Conservation (phyloP, 2,329 filamentous ascomycete species). For the Penicillium polonicum region DNA sequence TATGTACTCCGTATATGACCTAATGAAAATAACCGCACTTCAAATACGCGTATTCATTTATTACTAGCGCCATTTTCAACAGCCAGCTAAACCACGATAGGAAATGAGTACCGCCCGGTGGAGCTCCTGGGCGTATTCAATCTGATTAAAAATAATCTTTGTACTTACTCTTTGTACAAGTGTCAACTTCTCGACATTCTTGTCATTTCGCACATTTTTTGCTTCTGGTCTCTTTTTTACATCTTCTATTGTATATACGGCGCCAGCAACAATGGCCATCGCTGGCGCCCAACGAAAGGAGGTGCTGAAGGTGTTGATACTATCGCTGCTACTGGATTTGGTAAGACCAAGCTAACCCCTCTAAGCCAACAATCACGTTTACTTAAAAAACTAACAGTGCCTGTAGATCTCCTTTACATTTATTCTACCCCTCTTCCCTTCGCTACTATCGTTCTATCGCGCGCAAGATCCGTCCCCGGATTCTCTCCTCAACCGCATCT, state of each 20-base stretch:
- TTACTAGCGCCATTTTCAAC: neutral
- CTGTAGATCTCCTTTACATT: slow-evolving; percentile 93
- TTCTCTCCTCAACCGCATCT: slow-evolving; percentile 74
- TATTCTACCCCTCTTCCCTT: slow-evolving; percentile 93
- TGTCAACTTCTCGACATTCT: neutral
- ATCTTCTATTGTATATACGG: slow-evolving; percentile 4
- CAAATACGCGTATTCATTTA: neutral
- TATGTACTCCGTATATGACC: too few relatives aligned
- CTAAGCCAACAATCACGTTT: neutral
- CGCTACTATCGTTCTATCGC: slow-evolving; percentile 93
- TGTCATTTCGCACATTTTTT: neutral
- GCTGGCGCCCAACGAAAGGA: slow-evolving; percentile 62
- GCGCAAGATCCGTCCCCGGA: slow-evolving; percentile 65
- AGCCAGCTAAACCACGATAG: neutral
- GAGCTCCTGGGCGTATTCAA: neutral
- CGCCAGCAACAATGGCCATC: slow-evolving; percentile 33
- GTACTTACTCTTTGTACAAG: neutral
- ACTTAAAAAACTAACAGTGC: neutral
- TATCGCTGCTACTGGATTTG: slow-evolving; percentile 84
- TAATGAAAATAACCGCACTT: neutral
- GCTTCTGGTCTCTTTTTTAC: neutral
- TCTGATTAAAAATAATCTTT: slow-evolving; percentile 1
- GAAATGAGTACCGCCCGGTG: neutral
- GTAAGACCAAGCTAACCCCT: slow-evolving; percentile 53
- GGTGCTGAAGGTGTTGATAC: slow-evolving; percentile 82